Evolutionary conservation across 169 alveolate genomes (phyloP).

Genomic region (Plasmodium gonderi): DNA sequence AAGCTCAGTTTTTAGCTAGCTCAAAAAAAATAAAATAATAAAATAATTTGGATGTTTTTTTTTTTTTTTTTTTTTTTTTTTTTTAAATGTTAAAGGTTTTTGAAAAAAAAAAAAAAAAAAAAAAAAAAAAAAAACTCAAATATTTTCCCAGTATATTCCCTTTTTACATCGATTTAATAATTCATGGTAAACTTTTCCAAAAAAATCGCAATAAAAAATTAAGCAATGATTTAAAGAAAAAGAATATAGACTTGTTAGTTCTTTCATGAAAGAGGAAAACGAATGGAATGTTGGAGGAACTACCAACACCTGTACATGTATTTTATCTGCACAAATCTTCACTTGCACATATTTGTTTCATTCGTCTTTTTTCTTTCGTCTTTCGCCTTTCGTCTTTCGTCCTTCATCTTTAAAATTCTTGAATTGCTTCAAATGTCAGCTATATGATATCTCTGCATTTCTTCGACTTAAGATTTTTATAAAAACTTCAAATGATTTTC

Average conservation of each 20-base stretch:
- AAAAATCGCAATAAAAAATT: neutral
- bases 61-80: neutral
- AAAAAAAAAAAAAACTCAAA: neutral
- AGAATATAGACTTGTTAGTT: neutral
- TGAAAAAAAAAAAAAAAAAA: neutral
- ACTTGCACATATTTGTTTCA: neutral
- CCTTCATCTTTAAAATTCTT: no score
- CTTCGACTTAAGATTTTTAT: neutral
- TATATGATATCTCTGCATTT: neutral
- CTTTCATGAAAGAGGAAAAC: neutral
- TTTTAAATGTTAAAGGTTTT: neutral
- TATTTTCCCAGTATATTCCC: neutral
- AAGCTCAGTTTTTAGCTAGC: neutral
- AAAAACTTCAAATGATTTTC: neutral
- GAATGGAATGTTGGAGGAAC: neutral
- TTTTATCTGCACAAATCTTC: neutral
- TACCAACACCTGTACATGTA: neutral
- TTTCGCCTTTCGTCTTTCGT: neutral
- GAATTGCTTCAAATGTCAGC: neutral
- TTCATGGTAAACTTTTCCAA: neutral
- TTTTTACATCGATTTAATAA: neutral
- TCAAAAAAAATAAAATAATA: neutral
- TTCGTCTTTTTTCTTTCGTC: neutral
- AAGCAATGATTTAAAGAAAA: neutral
- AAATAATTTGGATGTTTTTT: neutral